Evolutionary conservation across 371 early-diverging fungal genomes (phyloP).

Genomic region (Mucor lusitanicus): DNA sequence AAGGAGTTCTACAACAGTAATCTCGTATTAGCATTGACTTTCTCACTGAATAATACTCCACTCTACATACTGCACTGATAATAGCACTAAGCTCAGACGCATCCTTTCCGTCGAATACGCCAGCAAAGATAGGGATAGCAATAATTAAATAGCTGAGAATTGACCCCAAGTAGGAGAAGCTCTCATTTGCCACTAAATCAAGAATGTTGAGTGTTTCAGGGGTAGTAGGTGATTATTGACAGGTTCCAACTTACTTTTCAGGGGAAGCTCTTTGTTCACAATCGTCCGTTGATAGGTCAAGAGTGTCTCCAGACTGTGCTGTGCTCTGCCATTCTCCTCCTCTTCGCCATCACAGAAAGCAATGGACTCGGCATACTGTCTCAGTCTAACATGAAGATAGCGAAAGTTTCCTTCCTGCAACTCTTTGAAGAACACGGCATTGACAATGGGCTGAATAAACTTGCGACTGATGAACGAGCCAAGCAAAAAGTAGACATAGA

Average conservation of each 20-base stretch:
- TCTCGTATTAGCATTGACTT: not conserved
- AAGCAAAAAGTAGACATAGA: constrained; percentile 72
- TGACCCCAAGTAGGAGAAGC: constrained; percentile 79
- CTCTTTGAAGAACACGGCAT: constrained; percentile 75
- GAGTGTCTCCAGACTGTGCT: constrained; percentile 54
- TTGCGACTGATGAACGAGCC: constrained; percentile 63
- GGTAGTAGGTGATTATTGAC: not conserved
- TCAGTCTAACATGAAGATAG: constrained; percentile 72
- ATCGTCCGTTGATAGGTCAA: constrained; percentile 61
- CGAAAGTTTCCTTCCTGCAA: constrained; percentile 81
- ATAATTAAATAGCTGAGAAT: constrained; percentile 84
- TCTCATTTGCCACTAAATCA: constrained; percentile 57
- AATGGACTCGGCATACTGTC: constrained; percentile 79
- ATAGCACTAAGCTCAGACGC: constrained; percentile 70
- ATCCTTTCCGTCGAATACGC: constrained; percentile 70
- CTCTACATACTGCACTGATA: constrained; percentile 65
- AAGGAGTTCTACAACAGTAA: constrained; percentile 58
- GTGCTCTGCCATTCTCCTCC: constrained; percentile 58
- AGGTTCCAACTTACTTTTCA: constrained; percentile 55
- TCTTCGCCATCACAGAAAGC: constrained; percentile 78
- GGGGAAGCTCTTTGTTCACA: constrained; percentile 59
- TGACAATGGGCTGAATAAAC: constrained; percentile 75
- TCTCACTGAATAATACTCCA: not conserved
- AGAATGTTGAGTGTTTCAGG: not conserved
- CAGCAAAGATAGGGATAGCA: constrained; percentile 81